A percentile compares a stretch with the other conserved stretches of the same genome.
Conservation (phyloP, 176 grass and related monocot species). For the Aechmea fasciata region DNA sequence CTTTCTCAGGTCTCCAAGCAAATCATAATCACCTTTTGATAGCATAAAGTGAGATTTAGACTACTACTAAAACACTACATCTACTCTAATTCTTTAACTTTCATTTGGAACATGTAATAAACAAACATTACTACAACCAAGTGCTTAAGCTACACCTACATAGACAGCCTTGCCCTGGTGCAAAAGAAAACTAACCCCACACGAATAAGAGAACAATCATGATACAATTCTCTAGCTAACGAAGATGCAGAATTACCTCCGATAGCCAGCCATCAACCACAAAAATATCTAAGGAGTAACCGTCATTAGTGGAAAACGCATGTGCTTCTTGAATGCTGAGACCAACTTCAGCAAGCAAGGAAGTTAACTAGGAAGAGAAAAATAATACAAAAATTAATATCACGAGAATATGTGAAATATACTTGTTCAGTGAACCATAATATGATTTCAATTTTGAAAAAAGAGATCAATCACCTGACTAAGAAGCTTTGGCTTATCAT, state of each 20-base stretch:
- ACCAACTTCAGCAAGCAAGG: constrained; percentile 65
- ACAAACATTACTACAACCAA: too few relatives aligned
- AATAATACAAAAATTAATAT: neutral
- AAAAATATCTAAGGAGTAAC: constrained; percentile 74
- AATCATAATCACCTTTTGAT: too few relatives aligned
- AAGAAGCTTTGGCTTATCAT: neutral
- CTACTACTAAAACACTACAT: too few relatives aligned
- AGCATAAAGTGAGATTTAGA: too few relatives aligned
- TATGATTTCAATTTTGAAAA: neutral
- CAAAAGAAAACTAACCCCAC: too few relatives aligned
- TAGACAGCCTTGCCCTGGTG: too few relatives aligned
- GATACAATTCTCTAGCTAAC: too few relatives aligned
- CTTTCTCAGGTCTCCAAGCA: too few relatives aligned
- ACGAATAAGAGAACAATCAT: too few relatives aligned
- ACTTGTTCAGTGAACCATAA: neutral
- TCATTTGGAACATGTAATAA: too few relatives aligned
- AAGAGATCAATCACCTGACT: neutral
- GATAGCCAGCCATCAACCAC: constrained; percentile 68
- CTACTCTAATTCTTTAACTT: too few relatives aligned
- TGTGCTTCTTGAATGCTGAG: constrained; percentile 95
- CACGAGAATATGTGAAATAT: neutral
- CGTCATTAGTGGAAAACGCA: constrained; percentile 80
- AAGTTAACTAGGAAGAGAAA: constrained; percentile 48
- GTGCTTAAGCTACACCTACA: too few relatives aligned
- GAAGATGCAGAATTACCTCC: constrained; percentile 33